phyloP scores from a whole-genome alignment of 495 filamentous ascomycete genomes.

The Neurospora tetraspora region DNA sequence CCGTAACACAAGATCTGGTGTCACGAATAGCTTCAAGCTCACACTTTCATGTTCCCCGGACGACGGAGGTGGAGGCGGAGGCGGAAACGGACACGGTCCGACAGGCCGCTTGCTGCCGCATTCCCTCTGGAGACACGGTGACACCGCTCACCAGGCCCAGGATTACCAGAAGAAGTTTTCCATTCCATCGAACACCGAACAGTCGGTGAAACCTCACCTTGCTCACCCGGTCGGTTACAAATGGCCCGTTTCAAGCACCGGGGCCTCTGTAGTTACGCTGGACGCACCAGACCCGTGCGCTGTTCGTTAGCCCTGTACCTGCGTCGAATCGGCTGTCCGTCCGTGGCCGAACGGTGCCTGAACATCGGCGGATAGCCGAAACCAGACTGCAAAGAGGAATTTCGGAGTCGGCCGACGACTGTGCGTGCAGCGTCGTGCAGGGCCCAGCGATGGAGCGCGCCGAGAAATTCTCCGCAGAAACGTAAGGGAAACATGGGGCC shows the following conservation, averaged over 20 bases:
- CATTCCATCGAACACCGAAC: neutral
- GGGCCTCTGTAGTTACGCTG: neutral
- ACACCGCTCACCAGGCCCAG: neutral
- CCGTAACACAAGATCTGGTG: neutral
- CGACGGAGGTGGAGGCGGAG: neutral
- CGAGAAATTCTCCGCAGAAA: neutral
- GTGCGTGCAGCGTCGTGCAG: neutral
- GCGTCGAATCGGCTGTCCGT: neutral
- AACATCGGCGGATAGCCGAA: neutral
- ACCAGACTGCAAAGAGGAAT: neutral
- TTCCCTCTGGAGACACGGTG: neutral
- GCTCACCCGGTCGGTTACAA: neutral
- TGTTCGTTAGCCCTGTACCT: neutral
- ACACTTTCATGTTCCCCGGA: neutral
- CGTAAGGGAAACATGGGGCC: neutral
- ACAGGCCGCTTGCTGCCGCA: neutral
- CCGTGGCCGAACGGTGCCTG: neutral
- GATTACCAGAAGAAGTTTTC: neutral
- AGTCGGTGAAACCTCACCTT: neutral
- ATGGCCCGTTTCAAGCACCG: neutral
- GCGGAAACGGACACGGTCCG: neutral
- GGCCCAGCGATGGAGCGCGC: neutral
- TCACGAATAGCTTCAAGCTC: neutral
- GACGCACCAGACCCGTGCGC: too few relatives aligned
- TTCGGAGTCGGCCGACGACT: neutral